Evolutionary conservation across 306 rosid genomes (phyloP), one percentile per base, ranked within the genome.

Genomic region (Ochetophila trinervis): DNA sequence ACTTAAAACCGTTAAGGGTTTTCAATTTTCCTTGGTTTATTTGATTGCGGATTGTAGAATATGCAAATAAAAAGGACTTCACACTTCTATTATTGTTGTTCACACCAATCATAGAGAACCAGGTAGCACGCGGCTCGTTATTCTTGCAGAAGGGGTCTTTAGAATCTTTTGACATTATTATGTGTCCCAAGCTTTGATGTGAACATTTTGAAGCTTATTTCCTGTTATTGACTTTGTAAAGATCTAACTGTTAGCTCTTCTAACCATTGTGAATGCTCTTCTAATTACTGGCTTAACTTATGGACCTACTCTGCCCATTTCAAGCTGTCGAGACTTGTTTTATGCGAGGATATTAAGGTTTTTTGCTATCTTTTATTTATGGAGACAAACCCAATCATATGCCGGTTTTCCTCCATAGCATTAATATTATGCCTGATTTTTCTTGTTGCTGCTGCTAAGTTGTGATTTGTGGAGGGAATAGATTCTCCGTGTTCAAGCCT

Each of bases 241-340:
- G 34, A 60, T 72, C 52, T 65, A 24, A 69, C 65, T 62, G 1
- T 63, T 32, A 34, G 20, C 68, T 70, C 54, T 18, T 73, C 8
- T 60, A 62, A 50, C 19, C 23, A 58, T 51, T 82, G 61, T 62
- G 87, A 96, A 90, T 81, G 94, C 96, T 64, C 86, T 86, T 42
- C 63, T 90, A 67, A 57, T 93, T 53, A 84, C 90, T 24, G 90
- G 86, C 35, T 22, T 93, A 58, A 96, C 99, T 35, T 57, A 78
- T 9, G 99, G 99, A n/a, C 99, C 99, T 35, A 87, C 99, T n/a
- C n/a, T 70, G 99, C 96, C 60, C 94, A 90, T 86, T 89, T 89
- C 64, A 93, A 93, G 81, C 88, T 93, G 48, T 70, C 94, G 2
- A 93, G 72, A 50, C 90, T 89, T 70, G 88, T 81, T 70, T 84